Conservation (phyloP, 176 grass and related monocot species). For the Oryza australiensis region DNA sequence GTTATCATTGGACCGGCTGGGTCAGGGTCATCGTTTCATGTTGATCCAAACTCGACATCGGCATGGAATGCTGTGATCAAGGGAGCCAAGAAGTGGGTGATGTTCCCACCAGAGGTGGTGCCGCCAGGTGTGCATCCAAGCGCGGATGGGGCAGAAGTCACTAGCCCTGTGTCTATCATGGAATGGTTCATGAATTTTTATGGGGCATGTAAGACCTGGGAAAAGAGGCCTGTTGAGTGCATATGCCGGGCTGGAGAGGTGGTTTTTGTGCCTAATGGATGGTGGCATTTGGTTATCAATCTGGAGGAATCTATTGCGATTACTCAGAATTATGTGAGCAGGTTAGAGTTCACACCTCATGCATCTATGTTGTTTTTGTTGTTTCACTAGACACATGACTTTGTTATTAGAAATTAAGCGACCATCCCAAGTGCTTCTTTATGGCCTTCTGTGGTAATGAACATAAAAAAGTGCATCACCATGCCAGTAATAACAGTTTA, state of each 20-base stretch:
- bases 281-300: constrained; percentile 99
- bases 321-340: constrained; percentile 93
- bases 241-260: constrained; percentile 69
- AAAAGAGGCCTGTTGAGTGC: constrained; percentile 81
- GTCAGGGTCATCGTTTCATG: constrained; percentile 89
- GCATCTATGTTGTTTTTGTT: neutral
- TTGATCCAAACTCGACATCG: constrained; percentile 87
- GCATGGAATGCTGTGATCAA: constrained; percentile 94
- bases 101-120: constrained; percentile 84
- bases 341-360: constrained; percentile 42
- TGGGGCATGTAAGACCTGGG: constrained; percentile 63
- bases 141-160: constrained; percentile 77
- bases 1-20: constrained; percentile 85
- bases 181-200: constrained; percentile 99
- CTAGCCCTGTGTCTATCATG: constrained; percentile 92
- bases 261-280: constrained; percentile 93
- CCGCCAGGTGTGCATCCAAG: constrained; percentile 82
- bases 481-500: neutral
- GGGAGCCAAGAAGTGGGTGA: constrained; percentile 87
- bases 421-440: neutral
- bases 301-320: constrained; percentile 94
- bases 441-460: neutral
- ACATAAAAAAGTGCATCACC: neutral
- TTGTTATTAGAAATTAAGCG: neutral
- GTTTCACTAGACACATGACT: neutral